phyloP scores from a whole-genome alignment of 192 early-diverging fungal genomes.

The Bifiguratus adelaidae region DNA sequence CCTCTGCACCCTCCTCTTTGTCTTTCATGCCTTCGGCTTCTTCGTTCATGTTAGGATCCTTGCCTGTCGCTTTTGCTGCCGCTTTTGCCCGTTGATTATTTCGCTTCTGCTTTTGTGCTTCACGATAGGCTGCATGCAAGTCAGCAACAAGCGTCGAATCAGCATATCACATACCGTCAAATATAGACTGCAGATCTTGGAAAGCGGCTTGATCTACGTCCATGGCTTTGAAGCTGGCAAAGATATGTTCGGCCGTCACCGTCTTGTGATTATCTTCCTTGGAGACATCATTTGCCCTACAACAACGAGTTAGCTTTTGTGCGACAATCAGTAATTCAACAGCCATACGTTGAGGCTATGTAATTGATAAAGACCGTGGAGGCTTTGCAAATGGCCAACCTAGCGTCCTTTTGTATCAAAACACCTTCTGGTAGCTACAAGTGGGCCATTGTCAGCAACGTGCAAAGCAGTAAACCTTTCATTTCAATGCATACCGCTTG shows the following conservation, averaged over 20 bases:
- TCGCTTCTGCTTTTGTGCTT: neutral
- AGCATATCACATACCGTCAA: slow-evolving; percentile 28
- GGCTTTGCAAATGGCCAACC: slow-evolving; percentile 35
- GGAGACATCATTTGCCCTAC: slow-evolving; percentile 36
- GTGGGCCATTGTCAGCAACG: neutral
- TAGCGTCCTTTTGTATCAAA: slow-evolving; percentile 35
- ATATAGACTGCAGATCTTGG: slow-evolving; percentile 23
- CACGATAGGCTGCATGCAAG: neutral
- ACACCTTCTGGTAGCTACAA: slow-evolving; percentile 33
- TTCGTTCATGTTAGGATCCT: slow-evolving; percentile 6
- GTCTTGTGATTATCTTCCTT: slow-evolving; percentile 32
- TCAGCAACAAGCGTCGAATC: neutral
- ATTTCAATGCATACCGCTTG: slow-evolving; percentile 31
- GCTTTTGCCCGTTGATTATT: slow-evolving; percentile 5
- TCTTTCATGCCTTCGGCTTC: slow-evolving; percentile 10
- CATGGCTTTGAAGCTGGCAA: slow-evolving; percentile 34
- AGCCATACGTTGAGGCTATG: slow-evolving; percentile 28
- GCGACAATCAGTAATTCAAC: neutral
- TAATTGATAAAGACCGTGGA: slow-evolving; percentile 41
- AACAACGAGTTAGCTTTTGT: no score
- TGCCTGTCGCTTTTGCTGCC: slow-evolving; percentile 7
- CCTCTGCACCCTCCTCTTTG: slow-evolving; percentile 2
- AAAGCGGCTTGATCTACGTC: slow-evolving; percentile 32
- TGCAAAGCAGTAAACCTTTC: neutral
- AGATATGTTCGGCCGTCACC: slow-evolving; percentile 28